phyloP scores from a whole-genome alignment of 306 rosid genomes.

The Dalbergia cochinchinensis region DNA sequence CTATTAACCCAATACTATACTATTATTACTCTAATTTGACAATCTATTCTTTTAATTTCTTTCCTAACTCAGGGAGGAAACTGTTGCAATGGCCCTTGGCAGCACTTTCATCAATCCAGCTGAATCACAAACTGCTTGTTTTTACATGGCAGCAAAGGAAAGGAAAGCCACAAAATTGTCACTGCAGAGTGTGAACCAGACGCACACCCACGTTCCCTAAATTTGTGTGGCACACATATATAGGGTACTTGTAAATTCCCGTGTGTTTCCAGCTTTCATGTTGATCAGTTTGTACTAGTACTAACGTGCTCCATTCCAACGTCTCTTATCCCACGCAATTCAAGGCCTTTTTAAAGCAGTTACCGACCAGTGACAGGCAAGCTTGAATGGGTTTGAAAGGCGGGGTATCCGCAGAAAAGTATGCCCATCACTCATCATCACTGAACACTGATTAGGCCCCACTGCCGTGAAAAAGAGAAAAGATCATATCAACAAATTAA shows the following conservation, averaged over 20 bases:
- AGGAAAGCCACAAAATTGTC: slow-evolving; percentile 29
- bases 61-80: neutral
- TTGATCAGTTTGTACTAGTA: slow-evolving; percentile 11
- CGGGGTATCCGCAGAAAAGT: slow-evolving; percentile 50
- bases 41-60: neutral
- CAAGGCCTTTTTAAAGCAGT: slow-evolving; percentile 35
- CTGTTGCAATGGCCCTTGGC: neutral
- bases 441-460: slow-evolving; percentile 34
- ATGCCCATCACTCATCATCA: slow-evolving; percentile 42
- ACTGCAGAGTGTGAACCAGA: neutral
- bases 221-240: slow-evolving; percentile 27
- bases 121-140: neutral
- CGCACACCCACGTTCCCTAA: slow-evolving; percentile 24
- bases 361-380: slow-evolving; percentile 44
- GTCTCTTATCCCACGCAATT: slow-evolving; percentile 36
- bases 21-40: too few species aligned
- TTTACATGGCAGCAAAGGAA: slow-evolving; percentile 23
- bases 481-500: too few species aligned
- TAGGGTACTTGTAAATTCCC: neutral
- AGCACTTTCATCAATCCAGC: neutral
- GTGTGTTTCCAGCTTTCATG: neutral
- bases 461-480: neutral
- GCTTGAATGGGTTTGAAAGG: slow-evolving; percentile 52
- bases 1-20: too few species aligned
- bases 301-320: slow-evolving; percentile 5